These are phyloP conservation scores for Solanum tarijense DNA, from an alignment of 257 asterid genomes.

Conservation along the genomic window DNA sequence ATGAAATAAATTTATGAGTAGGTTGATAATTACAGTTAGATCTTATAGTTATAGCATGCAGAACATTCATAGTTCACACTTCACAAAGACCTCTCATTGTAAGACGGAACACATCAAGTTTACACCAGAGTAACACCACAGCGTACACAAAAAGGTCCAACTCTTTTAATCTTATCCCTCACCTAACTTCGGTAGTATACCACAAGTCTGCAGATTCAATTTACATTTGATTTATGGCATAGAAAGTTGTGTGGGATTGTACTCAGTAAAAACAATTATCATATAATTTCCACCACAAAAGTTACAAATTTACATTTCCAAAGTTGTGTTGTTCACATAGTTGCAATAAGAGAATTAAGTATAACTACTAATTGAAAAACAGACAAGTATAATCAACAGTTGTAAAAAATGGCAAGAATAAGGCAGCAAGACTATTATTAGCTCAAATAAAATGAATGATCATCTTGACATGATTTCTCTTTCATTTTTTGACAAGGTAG, in stretches of 20 bases:
- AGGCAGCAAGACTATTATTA: not conserved
- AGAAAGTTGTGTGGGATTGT: not conserved
- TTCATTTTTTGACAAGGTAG: not conserved
- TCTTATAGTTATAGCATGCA: not conserved
- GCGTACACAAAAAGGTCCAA: not conserved
- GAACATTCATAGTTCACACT: not conserved
- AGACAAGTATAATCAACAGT: not conserved
- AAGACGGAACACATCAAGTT: not conserved
- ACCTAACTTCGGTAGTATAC: not conserved
- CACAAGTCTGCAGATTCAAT: not conserved
- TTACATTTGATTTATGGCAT: not conserved
- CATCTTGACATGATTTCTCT: not conserved
- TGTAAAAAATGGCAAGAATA: not conserved
- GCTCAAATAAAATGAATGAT: not conserved
- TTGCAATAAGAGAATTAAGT: not conserved
- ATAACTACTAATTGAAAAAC: not conserved
- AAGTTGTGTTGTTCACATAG: not conserved
- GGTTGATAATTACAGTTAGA: not conserved
- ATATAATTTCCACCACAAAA: not conserved
- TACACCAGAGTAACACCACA: not conserved
- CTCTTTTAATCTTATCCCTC: not conserved
- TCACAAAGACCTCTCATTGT: not conserved
- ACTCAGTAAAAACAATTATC: not conserved
- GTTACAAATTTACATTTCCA: not conserved
- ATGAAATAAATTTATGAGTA: slow-evolving; percentile 4